These are phyloP conservation scores for Daedaleopsis nitida DNA, from an alignment of 768 basidiomycete genomes.

Conservation along the genomic window DNA sequence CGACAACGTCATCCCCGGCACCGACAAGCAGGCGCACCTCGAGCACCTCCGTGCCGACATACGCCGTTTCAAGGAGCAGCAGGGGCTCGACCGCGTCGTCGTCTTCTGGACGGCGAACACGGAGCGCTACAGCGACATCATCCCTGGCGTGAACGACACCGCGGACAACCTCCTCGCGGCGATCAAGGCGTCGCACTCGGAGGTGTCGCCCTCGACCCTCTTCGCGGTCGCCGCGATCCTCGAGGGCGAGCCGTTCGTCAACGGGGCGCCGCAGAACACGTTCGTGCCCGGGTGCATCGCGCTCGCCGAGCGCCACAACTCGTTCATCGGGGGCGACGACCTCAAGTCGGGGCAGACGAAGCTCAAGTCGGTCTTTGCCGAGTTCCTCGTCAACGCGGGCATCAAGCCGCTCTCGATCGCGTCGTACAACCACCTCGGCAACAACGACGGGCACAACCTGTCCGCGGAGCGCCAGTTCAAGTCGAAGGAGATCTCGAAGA, in stretches of 20 bases:
- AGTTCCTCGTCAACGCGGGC: conserved; percentile 98
- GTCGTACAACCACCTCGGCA: conserved; percentile 98
- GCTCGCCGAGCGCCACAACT: conserved; percentile 84
- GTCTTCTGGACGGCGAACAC: conserved; percentile 99
- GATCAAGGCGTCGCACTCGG: conserved; percentile 83
- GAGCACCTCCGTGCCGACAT: conserved; percentile 93
- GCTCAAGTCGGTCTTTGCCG: conserved; percentile 94
- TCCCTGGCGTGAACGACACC: conserved; percentile 94
- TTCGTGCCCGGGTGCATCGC: conserved; percentile 95
- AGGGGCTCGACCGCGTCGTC: conserved; percentile 83
- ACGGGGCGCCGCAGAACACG: conserved; percentile 98
- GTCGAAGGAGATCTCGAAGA: conserved; percentile 98
- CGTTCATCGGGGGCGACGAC: conserved; percentile 97
- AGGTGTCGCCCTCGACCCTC: conserved; percentile 95
- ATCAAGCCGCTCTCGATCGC: conserved; percentile 98
- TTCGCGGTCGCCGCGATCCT: conserved; percentile 96
- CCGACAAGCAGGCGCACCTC: conserved; percentile 87
- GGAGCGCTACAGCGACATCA: conserved; percentile 94
- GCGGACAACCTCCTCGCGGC: conserved; percentile 82
- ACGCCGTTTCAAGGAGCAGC: conserved; percentile 83
- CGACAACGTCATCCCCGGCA: conserved; percentile 87
- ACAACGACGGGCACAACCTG: conserved; percentile 95
- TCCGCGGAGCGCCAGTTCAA: conserved; percentile 91
- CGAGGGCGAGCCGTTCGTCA: conserved; percentile 93
- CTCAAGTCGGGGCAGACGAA: conserved; percentile 98